Evolutionary conservation across 139 green algal species (phyloP).

Genomic region (Yamagishiella unicocca): DNA sequence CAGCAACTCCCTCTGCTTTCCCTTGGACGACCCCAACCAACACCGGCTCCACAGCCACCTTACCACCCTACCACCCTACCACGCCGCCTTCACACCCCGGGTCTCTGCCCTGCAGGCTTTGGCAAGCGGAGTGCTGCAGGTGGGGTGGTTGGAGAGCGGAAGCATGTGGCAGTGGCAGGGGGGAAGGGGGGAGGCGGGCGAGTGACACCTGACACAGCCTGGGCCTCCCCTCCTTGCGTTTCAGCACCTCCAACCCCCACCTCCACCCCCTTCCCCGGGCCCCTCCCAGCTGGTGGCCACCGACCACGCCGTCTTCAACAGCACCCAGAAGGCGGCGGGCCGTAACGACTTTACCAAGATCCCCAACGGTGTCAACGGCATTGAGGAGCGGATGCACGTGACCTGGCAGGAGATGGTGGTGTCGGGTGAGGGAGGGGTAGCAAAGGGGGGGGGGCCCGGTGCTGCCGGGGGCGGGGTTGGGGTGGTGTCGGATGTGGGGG

Average conservation of each 20-base stretch:
- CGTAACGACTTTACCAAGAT: slow-evolving; percentile 92
- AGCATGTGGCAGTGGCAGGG: neutral
- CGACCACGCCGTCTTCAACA: slow-evolving; percentile 95
- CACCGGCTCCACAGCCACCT: too few species aligned
- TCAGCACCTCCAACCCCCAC: neutral
- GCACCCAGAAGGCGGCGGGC: slow-evolving; percentile 88
- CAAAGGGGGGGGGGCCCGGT: too few species aligned
- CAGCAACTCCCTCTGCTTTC: too few species aligned
- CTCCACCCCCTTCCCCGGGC: neutral
- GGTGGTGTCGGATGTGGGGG: neutral
- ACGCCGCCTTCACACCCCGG: too few species aligned
- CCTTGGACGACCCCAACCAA: too few species aligned
- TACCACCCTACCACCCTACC: too few species aligned
- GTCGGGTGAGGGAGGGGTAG: slow-evolving; percentile 62
- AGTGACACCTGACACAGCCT: neutral
- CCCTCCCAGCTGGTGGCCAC: slow-evolving; percentile 80
- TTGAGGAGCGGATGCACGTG: slow-evolving; percentile 96
- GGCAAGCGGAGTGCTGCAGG: slow-evolving; percentile 40
- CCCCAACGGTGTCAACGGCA: slow-evolving; percentile 97
- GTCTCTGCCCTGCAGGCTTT: slow-evolving; percentile 11
- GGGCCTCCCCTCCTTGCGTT: neutral
- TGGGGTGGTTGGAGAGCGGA: slow-evolving; percentile 27
- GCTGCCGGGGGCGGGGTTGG: neutral
- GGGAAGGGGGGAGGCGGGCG: neutral
- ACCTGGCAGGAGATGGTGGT: slow-evolving; percentile 89